A percentile compares a stretch with the other conserved stretches of the same genome.
These are phyloP conservation scores for Pseudogymnoascus sp. DNA, from an alignment of 2,329 filamentous ascomycete genomes.

Conservation along the genomic window DNA sequence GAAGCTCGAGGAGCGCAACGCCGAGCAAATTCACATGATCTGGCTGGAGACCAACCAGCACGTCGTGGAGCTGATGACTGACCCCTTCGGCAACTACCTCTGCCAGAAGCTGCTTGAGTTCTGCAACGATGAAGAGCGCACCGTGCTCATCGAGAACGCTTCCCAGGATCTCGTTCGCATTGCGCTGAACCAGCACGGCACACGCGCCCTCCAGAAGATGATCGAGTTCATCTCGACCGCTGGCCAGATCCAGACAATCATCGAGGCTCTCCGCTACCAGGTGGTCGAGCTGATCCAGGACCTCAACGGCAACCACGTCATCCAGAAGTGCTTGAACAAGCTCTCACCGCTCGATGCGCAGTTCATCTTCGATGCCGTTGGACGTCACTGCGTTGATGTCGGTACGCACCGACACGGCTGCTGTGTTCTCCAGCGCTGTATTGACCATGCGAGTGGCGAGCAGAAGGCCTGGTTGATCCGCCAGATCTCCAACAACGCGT, in stretches of 20 bases:
- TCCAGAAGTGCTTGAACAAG: slow-evolving; percentile 98
- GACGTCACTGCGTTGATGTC: slow-evolving; percentile 75
- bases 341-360: slow-evolving; percentile 75
- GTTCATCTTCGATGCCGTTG: slow-evolving; percentile 96
- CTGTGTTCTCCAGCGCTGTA: slow-evolving; percentile 95
- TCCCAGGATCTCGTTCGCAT: slow-evolving; percentile 83
- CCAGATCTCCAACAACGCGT: slow-evolving; percentile 83
- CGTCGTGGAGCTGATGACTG: slow-evolving; percentile 96
- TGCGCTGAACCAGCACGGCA: slow-evolving; percentile 94
- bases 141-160: slow-evolving; percentile 83
- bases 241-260: slow-evolving; percentile 80
- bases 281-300: slow-evolving; percentile 96
- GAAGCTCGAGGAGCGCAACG: slow-evolving; percentile 84
- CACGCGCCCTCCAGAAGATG: slow-evolving; percentile 96
- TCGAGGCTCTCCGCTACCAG: slow-evolving; percentile 68
- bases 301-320: slow-evolving; percentile 96
- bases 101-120: slow-evolving; percentile 97
- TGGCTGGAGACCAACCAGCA: slow-evolving; percentile 90
- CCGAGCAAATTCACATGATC: slow-evolving; percentile 81
- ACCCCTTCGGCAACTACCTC: slow-evolving; percentile 98
- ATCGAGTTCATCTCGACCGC: slow-evolving; percentile 89
- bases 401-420: slow-evolving; percentile 96
- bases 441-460: slow-evolving; percentile 85
- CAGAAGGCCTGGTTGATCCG: slow-evolving; percentile 83
- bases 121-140: slow-evolving; percentile 91